Base-by-base conservation (phyloP, 495 filamentous ascomycete species). In the Neurospora sp. region DNA sequence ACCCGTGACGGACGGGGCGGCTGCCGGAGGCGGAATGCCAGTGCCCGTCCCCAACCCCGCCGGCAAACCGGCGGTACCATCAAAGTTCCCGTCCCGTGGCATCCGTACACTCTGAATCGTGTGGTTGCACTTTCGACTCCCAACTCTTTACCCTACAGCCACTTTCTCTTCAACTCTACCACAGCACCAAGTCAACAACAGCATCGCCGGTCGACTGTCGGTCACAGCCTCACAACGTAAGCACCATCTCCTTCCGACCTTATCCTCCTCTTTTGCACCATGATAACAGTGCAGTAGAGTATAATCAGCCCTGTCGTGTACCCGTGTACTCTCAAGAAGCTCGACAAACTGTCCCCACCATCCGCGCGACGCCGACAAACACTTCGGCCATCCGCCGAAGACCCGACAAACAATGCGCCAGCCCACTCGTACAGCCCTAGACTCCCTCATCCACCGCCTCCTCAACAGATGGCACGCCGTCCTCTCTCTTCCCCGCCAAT, bases 391-490 rank as follows among this genome's bases (percentile, higher is more conserved):
- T 28, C 48, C 48, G 24, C 21, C 10, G 2, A 28, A 28, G 21
- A 28, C 48, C 48, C 48, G 15, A 66, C 28, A 66, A 66, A 66
- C 28, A 66, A 66, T 66, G 54, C 54, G 54, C 13, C 54, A 17
- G 13, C 54, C 54, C 54, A 19, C 54, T 4, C 54, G 13, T 66
- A 31, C 54, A 66, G 28, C 6, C 15, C 2, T 66, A 1, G 69
- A 71, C 31, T 11, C 28, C 39, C 19, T 82, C 74, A 75, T 85
- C 59, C 59, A 73, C 73, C 78, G 75, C 42, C 31, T 82, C 74
- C 77, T 85, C 66, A 43, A 72, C 73, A 77, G 74, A 10, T 87
- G 86, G 85, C 83, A 86, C 73, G 43, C 70, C 69, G 73, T 81
- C 69, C 75, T 88, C 28, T 73, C 75, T 70, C 79, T 87, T 28